Base-by-base conservation (phyloP, 2,329 filamentous ascomycete species). In the Cytospora chrysosperma region DNA sequence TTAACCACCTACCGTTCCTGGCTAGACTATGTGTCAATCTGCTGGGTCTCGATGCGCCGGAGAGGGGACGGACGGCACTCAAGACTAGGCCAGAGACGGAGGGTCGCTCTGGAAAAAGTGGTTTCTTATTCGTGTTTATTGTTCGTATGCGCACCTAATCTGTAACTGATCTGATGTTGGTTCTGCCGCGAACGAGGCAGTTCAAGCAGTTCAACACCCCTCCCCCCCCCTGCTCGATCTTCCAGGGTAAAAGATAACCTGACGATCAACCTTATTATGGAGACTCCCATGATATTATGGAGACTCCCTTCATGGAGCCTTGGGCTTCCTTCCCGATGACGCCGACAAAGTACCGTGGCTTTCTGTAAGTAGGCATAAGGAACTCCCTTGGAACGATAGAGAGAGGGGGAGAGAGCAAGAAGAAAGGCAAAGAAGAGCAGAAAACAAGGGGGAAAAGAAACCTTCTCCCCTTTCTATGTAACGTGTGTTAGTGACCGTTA, bases 61-160 rank as follows among this genome's bases (percentile, higher is more conserved):
- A 52, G 58, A 37, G 51, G 51, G 51, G 37, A 30, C 50, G 58
- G 51, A 51, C 51, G 54, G 34, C 58, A 61, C 43, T 61, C 53
- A 47, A 26, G 30, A 34, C 63, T 63, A 65, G 60, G 34, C 64
- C 61, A 50, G 51, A 60, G 56, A 47, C 43, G 64, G 64, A 63
- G 52, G 56, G 64, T 65, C 64, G 56, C 61, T 37, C 40, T 49
- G 52, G 50, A 12, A 21, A 17, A 13, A 55, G 50, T 21, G 19
- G 32, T 34, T 40, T 61, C 43, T 47, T 13, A 47, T 47, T 47
- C 43, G 43, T 47, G 19, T 21, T 21, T 47, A 12, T 47, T 12
- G 10, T 21, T 21, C 10, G 43, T 47, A 21, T 24, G 43, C 21
- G 5, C 19, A 21, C n/a, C 21, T 47, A 47, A 47, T 47, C 43